phyloP scores from a whole-genome alignment of 106 monocot genomes.

The Dendrobium officinale region DNA sequence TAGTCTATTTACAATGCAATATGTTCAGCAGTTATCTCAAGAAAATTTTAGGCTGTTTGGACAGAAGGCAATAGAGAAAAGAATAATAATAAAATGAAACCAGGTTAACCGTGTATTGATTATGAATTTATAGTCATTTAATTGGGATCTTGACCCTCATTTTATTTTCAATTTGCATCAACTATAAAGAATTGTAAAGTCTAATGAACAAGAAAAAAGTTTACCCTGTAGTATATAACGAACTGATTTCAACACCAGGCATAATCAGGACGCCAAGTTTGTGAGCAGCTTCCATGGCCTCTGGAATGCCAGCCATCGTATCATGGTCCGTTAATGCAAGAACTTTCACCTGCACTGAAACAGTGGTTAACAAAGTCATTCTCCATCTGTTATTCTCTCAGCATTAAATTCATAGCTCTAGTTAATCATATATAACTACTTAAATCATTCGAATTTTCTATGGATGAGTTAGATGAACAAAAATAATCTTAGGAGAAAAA shows the following conservation, averaged over 20 bases:
- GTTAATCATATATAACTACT: background rate
- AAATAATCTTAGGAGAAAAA: background rate
- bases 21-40: too few relatives aligned
- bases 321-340: conserved; percentile 96
- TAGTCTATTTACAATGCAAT: too few relatives aligned
- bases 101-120: too few relatives aligned
- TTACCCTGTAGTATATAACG: conserved; percentile 61
- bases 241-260: conserved; percentile 94
- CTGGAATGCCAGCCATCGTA: conserved; percentile 77
- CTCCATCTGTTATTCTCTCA: background rate
- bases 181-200: too few relatives aligned
- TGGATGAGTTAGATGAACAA: background rate
- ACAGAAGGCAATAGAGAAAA: too few relatives aligned
- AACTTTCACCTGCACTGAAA: conserved; percentile 71
- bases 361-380: background rate
- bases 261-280: conserved; percentile 82
- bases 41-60: too few relatives aligned
- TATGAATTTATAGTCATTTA: too few relatives aligned
- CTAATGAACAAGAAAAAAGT: too few relatives aligned
- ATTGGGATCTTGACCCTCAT: too few relatives aligned
- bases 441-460: background rate
- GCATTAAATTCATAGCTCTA: too few relatives aligned
- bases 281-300: conserved; percentile 51
- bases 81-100: too few relatives aligned
- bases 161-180: too few relatives aligned